These are phyloP conservation scores for Hirschfeldia incana DNA, from an alignment of 345 rosid species.

Conservation along the genomic window DNA sequence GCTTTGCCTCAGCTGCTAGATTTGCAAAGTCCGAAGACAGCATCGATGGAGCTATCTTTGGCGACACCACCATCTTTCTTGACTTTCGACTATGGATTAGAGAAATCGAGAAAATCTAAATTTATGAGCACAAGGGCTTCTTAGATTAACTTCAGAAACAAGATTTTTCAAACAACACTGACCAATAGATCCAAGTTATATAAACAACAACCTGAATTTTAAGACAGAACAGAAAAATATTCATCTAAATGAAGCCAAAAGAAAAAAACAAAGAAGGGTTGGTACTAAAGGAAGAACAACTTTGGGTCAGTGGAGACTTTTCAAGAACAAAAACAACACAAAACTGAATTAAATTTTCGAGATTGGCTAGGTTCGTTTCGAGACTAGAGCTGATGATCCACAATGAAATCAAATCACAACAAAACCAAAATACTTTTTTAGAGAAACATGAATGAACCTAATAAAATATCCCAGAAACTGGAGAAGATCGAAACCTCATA, in stretches of 20 bases:
- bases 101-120: background rate
- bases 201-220: background rate
- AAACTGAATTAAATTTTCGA: background rate
- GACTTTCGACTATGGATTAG: slow-evolving; percentile 5
- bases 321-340: background rate
- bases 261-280: background rate
- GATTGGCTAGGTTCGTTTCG: background rate
- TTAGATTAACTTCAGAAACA: background rate
- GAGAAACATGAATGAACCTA: too few relatives aligned
- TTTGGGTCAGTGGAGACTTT: background rate
- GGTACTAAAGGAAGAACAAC: background rate
- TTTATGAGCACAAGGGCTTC: background rate
- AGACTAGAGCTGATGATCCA: background rate
- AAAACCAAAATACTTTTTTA: too few relatives aligned
- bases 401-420: background rate
- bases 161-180: background rate
- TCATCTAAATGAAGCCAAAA: background rate
- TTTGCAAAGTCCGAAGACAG: slow-evolving; percentile 89
- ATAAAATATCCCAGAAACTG: too few relatives aligned
- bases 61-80: slow-evolving; percentile 52
- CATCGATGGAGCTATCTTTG: slow-evolving; percentile 96
- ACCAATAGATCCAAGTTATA: background rate
- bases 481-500: too few relatives aligned
- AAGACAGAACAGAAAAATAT: background rate
- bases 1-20: slow-evolving; percentile 81